Evolutionary conservation across 345 rosid genomes (phyloP).

Genomic region (Linum tenue): DNA sequence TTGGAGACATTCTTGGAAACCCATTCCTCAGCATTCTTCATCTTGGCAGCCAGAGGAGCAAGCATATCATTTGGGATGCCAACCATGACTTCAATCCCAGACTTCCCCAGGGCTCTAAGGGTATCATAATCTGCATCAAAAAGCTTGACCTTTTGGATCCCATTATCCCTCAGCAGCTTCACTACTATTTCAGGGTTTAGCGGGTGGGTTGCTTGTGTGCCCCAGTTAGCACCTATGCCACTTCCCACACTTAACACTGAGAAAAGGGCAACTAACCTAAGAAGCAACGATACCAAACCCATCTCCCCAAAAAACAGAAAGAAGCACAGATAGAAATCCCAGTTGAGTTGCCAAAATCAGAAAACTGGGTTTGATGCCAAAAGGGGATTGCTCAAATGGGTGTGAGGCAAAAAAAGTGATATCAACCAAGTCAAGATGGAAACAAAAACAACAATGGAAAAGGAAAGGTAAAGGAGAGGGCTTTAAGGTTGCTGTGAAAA

Average conservation of each 20-base stretch:
- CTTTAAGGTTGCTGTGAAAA: too few species aligned
- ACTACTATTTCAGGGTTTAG: conserved; percentile 69
- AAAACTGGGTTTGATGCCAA: background rate
- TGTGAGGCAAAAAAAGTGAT: too few species aligned
- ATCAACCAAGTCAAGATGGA: too few species aligned
- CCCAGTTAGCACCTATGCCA: conserved; percentile 86
- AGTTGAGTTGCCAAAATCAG: background rate
- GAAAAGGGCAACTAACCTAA: background rate
- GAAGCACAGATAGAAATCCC: background rate
- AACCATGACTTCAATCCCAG: conserved; percentile 89
- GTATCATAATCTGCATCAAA: conserved; percentile 76
- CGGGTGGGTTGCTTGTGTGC: conserved; percentile 72
- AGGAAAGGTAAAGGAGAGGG: background rate
- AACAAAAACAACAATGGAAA: too few species aligned
- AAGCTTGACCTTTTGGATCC: conserved; percentile 76
- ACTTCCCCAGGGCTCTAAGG: conserved; percentile 54
- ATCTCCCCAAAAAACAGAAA: too few species aligned
- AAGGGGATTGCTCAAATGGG: background rate
- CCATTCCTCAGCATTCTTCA: conserved; percentile 89
- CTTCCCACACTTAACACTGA: background rate
- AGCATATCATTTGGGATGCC: conserved; percentile 98
- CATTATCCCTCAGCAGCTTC: conserved; percentile 55
- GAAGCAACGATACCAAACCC: background rate
- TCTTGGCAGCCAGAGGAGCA: conserved; percentile 43
- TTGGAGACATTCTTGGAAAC: conserved; percentile 69